Evolutionary conservation across 768 basidiomycete genomes (phyloP).

Genomic region (Boletus sp.): DNA sequence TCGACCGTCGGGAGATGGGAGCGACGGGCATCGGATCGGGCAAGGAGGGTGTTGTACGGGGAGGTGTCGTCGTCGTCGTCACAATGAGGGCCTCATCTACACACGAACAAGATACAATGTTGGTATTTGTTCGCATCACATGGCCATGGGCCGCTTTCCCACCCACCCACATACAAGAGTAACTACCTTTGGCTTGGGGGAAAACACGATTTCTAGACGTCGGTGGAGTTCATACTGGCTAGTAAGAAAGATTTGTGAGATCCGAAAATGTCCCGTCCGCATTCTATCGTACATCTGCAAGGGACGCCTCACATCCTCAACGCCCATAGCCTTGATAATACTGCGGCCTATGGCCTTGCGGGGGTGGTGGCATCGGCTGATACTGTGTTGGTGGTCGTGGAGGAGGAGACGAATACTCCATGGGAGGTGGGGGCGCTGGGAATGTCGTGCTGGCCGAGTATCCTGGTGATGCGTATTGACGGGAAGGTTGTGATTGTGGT

Average conservation of each 20-base stretch:
- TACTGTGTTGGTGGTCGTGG: constrained; percentile 25
- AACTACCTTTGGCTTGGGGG: not conserved
- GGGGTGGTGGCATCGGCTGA: constrained; percentile 29
- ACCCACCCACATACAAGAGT: not conserved
- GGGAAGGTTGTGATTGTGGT: constrained; percentile 17
- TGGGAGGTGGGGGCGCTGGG: constrained; percentile 30
- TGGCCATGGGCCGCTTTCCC: not conserved
- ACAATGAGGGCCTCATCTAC: not conserved
- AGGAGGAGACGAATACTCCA: constrained; percentile 22
- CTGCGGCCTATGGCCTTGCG: constrained; percentile 28
- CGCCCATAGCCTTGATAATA: constrained; percentile 33
- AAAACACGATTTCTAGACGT: not conserved
- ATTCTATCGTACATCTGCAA: not conserved
- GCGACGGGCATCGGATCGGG: constrained; percentile 44
- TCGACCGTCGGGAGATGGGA: constrained; percentile 45
- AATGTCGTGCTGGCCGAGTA: constrained; percentile 14
- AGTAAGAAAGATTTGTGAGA: not conserved
- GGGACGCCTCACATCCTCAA: constrained; percentile 5
- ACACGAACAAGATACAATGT: not conserved
- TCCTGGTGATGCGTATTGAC: constrained; percentile 16
- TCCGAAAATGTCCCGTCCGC: not conserved
- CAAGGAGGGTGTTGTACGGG: constrained; percentile 45
- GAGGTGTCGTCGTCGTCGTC: not conserved
- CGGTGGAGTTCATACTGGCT: not conserved
- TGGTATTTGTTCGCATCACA: not conserved